Percentiles rank a stretch among this genome's conserved stretches.
These are phyloP conservation scores for Cnidoscolus chayamansa DNA, from an alignment of 441 rosid genomes.

Conservation along the genomic window DNA sequence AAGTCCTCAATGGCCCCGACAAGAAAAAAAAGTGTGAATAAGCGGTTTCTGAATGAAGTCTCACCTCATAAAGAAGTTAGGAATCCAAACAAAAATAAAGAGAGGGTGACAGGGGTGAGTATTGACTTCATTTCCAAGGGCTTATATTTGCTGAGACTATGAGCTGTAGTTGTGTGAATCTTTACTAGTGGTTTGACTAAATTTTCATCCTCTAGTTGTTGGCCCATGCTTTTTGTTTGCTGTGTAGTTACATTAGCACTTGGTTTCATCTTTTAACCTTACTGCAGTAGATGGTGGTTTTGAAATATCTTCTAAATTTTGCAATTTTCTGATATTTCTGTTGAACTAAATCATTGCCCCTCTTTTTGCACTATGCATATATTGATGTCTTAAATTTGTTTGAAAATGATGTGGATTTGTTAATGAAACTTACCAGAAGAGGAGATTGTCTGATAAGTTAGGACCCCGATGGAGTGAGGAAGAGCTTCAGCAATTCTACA, in stretches of 20 bases:
- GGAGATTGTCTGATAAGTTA: conserved; percentile 62
- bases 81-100: conserved; percentile 51
- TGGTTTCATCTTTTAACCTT: conserved; percentile 1
- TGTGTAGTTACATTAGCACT: not conserved
- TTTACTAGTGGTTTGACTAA: not conserved
- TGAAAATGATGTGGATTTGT: conserved; percentile 7
- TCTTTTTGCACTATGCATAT: not conserved
- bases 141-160: not conserved
- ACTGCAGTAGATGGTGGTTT: not conserved
- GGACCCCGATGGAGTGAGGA: conserved; percentile 84
- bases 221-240: not conserved
- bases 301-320: not conserved
- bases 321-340: conserved; percentile 8
- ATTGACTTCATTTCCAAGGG: conserved; percentile 1
- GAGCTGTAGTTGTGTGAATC: not conserved
- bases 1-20: conserved; percentile 60
- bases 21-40: conserved; percentile 70
- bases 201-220: not conserved
- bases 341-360: not conserved
- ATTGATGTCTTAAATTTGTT: not conserved
- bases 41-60: conserved; percentile 59
- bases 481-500: conserved; percentile 83
- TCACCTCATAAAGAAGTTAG: conserved; percentile 54
- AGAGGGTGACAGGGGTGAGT: conserved; percentile 45
- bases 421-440: conserved; percentile 40